A percentile compares a stretch with the other conserved stretches of the same genome.
Conservation (phyloP, 1,284 basidiomycete genomes). For the Sporisorium iseilematis-ciliati region DNA sequence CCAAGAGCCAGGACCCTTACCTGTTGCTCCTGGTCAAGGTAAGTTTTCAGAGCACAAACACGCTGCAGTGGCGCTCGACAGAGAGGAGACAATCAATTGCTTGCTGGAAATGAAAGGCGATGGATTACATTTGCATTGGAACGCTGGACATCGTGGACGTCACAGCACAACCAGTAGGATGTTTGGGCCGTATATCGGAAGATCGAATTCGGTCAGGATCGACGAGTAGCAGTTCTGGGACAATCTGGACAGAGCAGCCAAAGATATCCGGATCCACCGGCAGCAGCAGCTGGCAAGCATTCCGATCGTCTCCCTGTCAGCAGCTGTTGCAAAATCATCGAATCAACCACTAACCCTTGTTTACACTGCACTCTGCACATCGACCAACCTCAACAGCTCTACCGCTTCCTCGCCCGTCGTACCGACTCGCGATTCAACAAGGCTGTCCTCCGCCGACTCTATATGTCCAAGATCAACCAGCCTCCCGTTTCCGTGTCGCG, state of each 20-base stretch:
- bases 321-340: background rate
- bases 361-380: background rate
- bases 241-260: background rate
- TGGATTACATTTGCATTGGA: background rate
- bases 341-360: constrained; percentile 6
- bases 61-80: background rate
- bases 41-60: constrained; percentile 54
- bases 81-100: background rate
- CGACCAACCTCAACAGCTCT: constrained; percentile 78
- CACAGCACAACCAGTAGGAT: background rate
- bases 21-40: constrained; percentile 98
- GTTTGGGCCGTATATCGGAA: background rate
- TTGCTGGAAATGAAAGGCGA: background rate
- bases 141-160: background rate
- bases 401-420: constrained; percentile 97
- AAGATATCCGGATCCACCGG: background rate
- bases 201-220: background rate
- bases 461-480: constrained; percentile 97
- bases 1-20: constrained; percentile 99
- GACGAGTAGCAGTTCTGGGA: background rate
- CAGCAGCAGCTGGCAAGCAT: background rate
- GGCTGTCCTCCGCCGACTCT: constrained; percentile 94
- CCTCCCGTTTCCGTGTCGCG: constrained; percentile 83
- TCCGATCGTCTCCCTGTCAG: background rate
- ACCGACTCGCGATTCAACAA: constrained; percentile 98